Base-by-base conservation (phyloP, 352 stramenopile genomes). In the Phytophthora fragariae region DNA sequence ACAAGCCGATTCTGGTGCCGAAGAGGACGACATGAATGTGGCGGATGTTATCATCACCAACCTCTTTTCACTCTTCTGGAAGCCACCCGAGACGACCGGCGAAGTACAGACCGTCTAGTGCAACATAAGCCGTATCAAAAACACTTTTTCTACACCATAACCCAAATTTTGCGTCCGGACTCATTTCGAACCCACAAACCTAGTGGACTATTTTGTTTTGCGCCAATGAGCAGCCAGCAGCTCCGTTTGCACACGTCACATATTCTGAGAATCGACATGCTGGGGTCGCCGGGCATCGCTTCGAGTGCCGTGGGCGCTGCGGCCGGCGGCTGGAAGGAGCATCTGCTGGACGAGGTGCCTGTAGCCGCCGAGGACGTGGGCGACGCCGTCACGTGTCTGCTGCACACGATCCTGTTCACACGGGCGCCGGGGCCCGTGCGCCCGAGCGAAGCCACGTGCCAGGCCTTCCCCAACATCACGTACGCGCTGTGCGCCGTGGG, bases 1-100 rank as follows among this genome's bases (percentile, higher is more conserved):
- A 46, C 37, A 14, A 27, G 57, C 55, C 52, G 52, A 14, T 50
- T 2, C 19, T 58, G 49, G 24, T 19, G n/a, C 12, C 24, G 29
- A 68, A 15, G 81, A 85, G 21, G 82, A 85, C 8, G 81, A 89
- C 21, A 81, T 83, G 52, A 84, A 84, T 31, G 72, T 95, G 15
- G 88, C 89, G 5, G 89, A 96, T 70, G 80, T 87, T 29, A 93
- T 96, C 66, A 93, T 96, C 77, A 92, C 86, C 17, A 92, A 90
- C 67, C 67, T 96, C 5, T 96, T 96, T 69, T 93, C 89, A 15
- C 76, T 96, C 10, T 93, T 95, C 46, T 96, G 89, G 89, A 85
- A 83, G 21, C 62, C 86, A 8, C 83, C 85, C 0, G 76, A 89
- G 21, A 62, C 63, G 2, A 70, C 69, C 14, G 58, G 64, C 21